A percentile compares a stretch with the other conserved stretches of the same genome.
phyloP scores from a whole-genome alignment of 2,329 filamentous ascomycete species.

The Aureobasidium sp. region DNA sequence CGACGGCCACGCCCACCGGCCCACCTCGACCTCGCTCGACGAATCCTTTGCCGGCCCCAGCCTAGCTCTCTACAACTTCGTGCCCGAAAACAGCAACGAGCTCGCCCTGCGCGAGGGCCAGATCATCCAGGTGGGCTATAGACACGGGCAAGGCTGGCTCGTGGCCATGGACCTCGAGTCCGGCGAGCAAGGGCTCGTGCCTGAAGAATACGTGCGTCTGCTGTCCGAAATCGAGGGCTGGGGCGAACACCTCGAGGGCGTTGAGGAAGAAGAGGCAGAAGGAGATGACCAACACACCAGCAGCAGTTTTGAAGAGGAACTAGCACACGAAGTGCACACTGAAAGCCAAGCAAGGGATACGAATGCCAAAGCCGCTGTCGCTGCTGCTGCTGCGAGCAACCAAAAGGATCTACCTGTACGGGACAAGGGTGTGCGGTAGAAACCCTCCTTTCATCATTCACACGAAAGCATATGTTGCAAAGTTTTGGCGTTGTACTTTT shows the following conservation, averaged over 20 bases:
- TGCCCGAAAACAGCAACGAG: constrained; percentile 92
- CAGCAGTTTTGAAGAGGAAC: background rate
- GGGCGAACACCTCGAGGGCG: constrained; percentile 23
- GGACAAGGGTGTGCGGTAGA: background rate
- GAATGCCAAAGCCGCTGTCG: background rate
- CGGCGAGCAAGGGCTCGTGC: constrained; percentile 85
- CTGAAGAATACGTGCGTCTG: constrained; percentile 90
- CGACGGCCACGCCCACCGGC: constrained; percentile 13
- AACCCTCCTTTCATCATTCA: no score
- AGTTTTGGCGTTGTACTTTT: background rate
- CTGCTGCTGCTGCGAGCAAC: background rate
- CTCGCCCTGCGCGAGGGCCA: constrained; percentile 87
- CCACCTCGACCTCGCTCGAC: constrained; percentile 55
- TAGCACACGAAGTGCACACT: background rate
- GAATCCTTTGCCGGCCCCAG: constrained; percentile 97
- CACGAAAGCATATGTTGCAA: background rate
- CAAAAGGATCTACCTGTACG: background rate
- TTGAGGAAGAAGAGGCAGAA: background rate
- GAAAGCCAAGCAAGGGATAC: background rate
- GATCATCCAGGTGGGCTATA: constrained; percentile 91
- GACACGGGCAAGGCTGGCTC: constrained; percentile 93
- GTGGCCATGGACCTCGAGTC: constrained; percentile 94
- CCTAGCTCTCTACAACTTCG: constrained; percentile 91
- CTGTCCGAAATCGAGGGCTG: constrained; percentile 90
- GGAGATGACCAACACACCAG: background rate